These are phyloP conservation scores for Pichiaceae sp. DNA, from an alignment of 1,139 yeast species.

Conservation along the genomic window DNA sequence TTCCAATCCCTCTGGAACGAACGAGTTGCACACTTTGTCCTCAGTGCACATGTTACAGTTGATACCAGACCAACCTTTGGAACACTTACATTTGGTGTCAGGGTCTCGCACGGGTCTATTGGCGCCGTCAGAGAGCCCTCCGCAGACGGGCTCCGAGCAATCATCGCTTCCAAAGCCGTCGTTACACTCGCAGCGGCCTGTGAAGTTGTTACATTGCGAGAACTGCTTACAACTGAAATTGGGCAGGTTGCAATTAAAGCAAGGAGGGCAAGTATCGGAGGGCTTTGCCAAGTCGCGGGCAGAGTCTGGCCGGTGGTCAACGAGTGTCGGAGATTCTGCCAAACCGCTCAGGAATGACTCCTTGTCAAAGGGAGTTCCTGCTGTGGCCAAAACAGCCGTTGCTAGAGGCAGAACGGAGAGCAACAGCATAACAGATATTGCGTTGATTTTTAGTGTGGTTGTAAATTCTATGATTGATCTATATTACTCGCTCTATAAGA, in stretches of 20 bases:
- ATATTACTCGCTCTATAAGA: slow-evolving; percentile 24
- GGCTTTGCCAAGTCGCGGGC: neutral
- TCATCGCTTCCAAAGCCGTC: slow-evolving; percentile 93
- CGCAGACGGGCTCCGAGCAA: slow-evolving; percentile 86
- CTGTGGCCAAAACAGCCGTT: neutral
- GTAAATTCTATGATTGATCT: no score
- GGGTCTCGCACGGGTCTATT: slow-evolving; percentile 56
- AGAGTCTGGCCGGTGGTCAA: neutral
- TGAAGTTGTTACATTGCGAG: slow-evolving; percentile 74
- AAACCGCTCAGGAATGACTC: neutral
- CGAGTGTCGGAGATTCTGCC: neutral
- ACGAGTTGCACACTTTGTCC: slow-evolving; percentile 72
- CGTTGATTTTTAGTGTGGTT: no score
- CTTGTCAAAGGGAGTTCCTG: neutral
- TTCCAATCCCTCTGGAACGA: slow-evolving; percentile 78
- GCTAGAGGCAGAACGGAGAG: neutral
- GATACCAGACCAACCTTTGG: slow-evolving; percentile 86
- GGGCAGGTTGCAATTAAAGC: slow-evolving; percentile 91
- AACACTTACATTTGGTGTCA: slow-evolving; percentile 57
- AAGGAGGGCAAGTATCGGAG: slow-evolving; percentile 59
- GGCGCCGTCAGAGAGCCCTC: slow-evolving; percentile 54
- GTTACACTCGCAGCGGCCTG: slow-evolving; percentile 89
- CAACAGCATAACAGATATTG: neutral
- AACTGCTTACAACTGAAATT: slow-evolving; percentile 87
- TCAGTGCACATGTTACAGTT: slow-evolving; percentile 78